Percentiles rank a stretch among this genome's conserved stretches.
Conservation (phyloP, 202 grass and related monocot genomes). For the Setaria viridis region DNA sequence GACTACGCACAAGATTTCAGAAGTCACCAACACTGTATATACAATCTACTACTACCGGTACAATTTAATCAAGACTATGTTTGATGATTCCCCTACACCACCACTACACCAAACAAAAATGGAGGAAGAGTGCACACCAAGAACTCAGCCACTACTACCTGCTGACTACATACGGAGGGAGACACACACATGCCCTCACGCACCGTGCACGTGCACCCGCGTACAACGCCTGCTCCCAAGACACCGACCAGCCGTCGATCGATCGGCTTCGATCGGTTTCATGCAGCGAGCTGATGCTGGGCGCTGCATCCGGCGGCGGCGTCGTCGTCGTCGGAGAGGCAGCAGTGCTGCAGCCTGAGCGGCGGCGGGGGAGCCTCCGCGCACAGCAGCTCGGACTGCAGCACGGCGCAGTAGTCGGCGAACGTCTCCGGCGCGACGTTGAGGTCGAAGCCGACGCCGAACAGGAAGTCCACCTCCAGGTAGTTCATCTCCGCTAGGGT, state of each 20-base stretch:
- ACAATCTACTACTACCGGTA: slow-evolving; percentile 26
- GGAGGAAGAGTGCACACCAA: slow-evolving; percentile 35
- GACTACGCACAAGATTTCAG: slow-evolving; percentile 19
- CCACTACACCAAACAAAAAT: slow-evolving; percentile 34
- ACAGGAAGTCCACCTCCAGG: slow-evolving; percentile 79
- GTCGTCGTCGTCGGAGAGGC: slow-evolving; percentile 63
- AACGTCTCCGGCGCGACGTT: slow-evolving; percentile 71
- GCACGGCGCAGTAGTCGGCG: slow-evolving; percentile 67
- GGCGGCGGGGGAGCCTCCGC: slow-evolving; percentile 43
- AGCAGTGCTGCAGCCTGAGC: slow-evolving; percentile 53
- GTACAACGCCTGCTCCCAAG: background rate
- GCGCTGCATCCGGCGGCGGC: slow-evolving; percentile 26
- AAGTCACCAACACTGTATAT: background rate
- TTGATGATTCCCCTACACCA: slow-evolving; percentile 28
- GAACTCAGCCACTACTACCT: slow-evolving; percentile 15
- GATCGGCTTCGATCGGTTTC: background rate
- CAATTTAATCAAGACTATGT: background rate
- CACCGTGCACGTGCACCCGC: too few species aligned
- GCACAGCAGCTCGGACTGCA: slow-evolving; percentile 57
- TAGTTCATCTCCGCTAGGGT: slow-evolving; percentile 86
- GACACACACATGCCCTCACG: too few species aligned
- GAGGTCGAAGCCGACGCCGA: slow-evolving; percentile 74
- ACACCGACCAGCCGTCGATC: background rate
- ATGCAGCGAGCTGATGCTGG: slow-evolving; percentile 60
- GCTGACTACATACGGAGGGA: background rate